A percentile compares a stretch with the other conserved stretches of the same genome.
phyloP scores from a whole-genome alignment of 768 basidiomycete genomes.

The Rhodotorula paludigena region DNA sequence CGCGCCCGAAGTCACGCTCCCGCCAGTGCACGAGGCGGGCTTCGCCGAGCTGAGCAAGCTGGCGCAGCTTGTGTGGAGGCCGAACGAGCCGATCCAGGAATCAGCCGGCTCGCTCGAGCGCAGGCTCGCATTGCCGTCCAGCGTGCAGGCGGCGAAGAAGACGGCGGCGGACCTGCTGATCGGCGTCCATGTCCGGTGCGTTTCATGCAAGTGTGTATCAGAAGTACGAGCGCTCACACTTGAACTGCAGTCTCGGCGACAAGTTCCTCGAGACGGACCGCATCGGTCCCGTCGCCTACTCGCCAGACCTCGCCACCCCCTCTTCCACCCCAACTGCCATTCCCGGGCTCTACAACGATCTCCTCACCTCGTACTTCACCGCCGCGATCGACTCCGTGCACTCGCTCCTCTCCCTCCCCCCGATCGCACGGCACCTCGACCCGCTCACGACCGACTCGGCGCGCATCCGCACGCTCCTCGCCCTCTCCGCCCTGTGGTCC shows the following conservation, averaged over 20 bases:
- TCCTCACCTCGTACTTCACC: slow-evolving; percentile 20
- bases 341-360: slow-evolving; percentile 8
- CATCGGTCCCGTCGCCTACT: slow-evolving; percentile 14
- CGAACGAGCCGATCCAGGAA: background rate
- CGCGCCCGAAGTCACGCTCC: slow-evolving; percentile 22
- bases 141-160: slow-evolving; percentile 10
- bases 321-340: background rate
- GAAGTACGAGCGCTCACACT: background rate
- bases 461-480: background rate
- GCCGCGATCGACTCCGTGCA: slow-evolving; percentile 23
- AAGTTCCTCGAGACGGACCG: slow-evolving; percentile 30
- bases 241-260: slow-evolving; percentile 29
- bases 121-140: background rate
- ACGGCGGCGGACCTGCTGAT: slow-evolving; percentile 19
- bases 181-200: slow-evolving; percentile 34
- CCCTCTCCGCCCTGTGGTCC: background rate
- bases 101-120: slow-evolving; percentile 1
- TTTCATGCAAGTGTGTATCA: no score
- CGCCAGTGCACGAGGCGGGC: slow-evolving; percentile 11
- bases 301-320: background rate
- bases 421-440: background rate
- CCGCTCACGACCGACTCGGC: background rate
- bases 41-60: slow-evolving; percentile 20
- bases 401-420: slow-evolving; percentile 6
- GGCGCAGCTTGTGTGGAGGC: slow-evolving; percentile 12